Base-by-base conservation (phyloP, 2,329 filamentous ascomycete genomes). In the Escovopsis sp. region DNA sequence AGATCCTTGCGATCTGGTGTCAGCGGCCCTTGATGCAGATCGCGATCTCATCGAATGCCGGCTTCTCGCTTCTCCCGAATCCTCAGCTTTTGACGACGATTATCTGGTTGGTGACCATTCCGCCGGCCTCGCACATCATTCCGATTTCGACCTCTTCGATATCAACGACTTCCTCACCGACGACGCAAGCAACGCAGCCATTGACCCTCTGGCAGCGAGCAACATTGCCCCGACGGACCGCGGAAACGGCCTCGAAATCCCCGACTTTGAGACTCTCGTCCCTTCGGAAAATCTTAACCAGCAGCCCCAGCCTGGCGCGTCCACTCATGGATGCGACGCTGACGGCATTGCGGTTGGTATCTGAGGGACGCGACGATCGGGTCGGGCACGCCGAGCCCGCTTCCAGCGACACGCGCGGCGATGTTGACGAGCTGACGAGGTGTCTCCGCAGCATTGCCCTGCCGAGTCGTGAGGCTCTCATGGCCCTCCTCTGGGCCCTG, bases 281-380 rank as follows among this genome's bases (percentile, higher is more conserved):
- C 59, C 70, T 74, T 58, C 64, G 62, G 61, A 72, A 66, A 63
- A 73, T 78, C 57, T 68, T 78, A 69, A 70, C 75, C 72, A 70
- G 75, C 75, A 79, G 73, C 74, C 74, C 73, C 69, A 68, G 62
- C 58, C 66, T 79, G 75, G 75, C 75, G 75, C 75, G 75, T 79
- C 75, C 75, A 52, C 63, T 78, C 51, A 62, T 60, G 73, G 73
- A 79, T 78, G 75, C 75, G 75, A 79, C 75, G 72, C 68, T 76
- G 71, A 70, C 57, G 68, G 71, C 68, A 64, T 72, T 79, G 75
- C 75, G 74, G 75, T 77, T 71, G 66, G 70, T 69, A 57, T 73
- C 70, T 74, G 62, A 75, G 58, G 59, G 64, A 61, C 49, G 54
- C 49, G 60, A 66, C 46, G 56, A 61, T 49, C 60, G 53, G 56